A percentile compares a stretch with the other conserved stretches of the same genome.
These are phyloP conservation scores for Astragalus glycyphyllos DNA, from an alignment of 306 rosid genomes.

Conservation along the genomic window DNA sequence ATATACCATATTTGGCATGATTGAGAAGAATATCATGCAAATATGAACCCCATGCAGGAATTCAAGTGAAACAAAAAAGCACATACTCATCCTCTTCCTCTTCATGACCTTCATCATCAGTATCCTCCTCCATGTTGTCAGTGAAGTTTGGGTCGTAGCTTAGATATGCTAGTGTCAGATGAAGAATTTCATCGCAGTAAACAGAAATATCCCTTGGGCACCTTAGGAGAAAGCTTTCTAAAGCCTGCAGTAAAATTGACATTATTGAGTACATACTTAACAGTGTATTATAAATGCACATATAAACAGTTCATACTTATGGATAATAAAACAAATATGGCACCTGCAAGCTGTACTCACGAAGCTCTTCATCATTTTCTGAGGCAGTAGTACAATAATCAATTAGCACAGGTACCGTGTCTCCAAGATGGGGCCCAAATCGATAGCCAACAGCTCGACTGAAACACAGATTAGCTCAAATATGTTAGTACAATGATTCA, in stretches of 20 bases:
- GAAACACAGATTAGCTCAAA: slow-evolving; percentile 45
- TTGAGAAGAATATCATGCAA: slow-evolving; percentile 34
- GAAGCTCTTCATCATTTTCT: slow-evolving; percentile 97
- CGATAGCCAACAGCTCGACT: slow-evolving; percentile 99
- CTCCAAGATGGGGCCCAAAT: slow-evolving; percentile 93
- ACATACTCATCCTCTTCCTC: slow-evolving; percentile 99
- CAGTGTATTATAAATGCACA: background rate
- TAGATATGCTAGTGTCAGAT: slow-evolving; percentile 82
- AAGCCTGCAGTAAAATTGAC: slow-evolving; percentile 62
- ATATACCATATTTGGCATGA: slow-evolving; percentile 35
- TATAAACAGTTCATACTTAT: background rate
- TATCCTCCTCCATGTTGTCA: slow-evolving; percentile 99
- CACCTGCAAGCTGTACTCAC: slow-evolving; percentile 99
- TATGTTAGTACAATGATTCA: slow-evolving; percentile 34
- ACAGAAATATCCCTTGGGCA: slow-evolving; percentile 92
- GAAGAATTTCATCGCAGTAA: slow-evolving; percentile 88
- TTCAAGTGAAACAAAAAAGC: slow-evolving; percentile 35
- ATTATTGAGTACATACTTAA: slow-evolving; percentile 32
- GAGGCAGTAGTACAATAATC: slow-evolving; percentile 87
- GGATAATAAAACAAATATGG: slow-evolving; percentile 29
- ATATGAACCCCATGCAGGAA: slow-evolving; percentile 22
- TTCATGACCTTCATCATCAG: slow-evolving; percentile 84
- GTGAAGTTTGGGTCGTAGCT: slow-evolving; percentile 99
- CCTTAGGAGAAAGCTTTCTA: slow-evolving; percentile 95
- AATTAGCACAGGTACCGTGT: slow-evolving; percentile 86